phyloP scores from a whole-genome alignment of 768 basidiomycete genomes.

The Lactarius pseudohatsudake region DNA sequence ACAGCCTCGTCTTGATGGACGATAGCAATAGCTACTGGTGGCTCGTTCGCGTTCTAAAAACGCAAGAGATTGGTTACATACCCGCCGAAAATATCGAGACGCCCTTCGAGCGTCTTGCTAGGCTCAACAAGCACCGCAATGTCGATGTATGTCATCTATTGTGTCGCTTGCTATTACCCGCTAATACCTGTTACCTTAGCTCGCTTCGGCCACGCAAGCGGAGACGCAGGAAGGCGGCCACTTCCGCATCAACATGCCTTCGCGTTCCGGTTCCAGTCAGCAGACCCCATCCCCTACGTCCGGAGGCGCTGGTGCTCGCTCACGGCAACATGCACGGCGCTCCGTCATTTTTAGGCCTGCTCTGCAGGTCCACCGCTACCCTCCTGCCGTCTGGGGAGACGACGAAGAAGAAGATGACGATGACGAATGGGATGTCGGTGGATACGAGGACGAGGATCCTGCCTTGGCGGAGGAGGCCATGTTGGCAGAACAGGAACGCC shows the following conservation, averaged over 20 bases:
- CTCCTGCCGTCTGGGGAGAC: conserved; percentile 81
- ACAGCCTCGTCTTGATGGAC: conserved; percentile 94
- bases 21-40: conserved; percentile 99
- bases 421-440: conserved; percentile 65
- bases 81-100: conserved; percentile 99
- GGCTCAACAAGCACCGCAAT: conserved; percentile 96
- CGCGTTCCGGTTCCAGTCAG: conserved; percentile 48
- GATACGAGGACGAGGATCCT: conserved; percentile 67
- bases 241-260: conserved; percentile 50
- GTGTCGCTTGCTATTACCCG: conserved; percentile 2
- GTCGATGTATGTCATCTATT: conserved; percentile 70
- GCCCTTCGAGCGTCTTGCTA: conserved; percentile 91
- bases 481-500: conserved; percentile 40
- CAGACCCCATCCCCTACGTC: conserved; percentile 52
- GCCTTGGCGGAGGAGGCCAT: conserved; percentile 60
- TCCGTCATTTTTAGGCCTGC: conserved; percentile 71
- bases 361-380: conserved; percentile 69
- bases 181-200: conserved; percentile 41
- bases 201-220: conserved; percentile 70
- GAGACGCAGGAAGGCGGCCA: conserved; percentile 65
- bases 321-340: conserved; percentile 30
- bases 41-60: conserved; percentile 98
- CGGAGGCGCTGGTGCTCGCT: conserved; percentile 36
- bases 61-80: conserved; percentile 98
- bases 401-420: conserved; percentile 61